Conservation (phyloP, 2,329 filamentous ascomycete genomes). For the Cytospora piceicola region DNA sequence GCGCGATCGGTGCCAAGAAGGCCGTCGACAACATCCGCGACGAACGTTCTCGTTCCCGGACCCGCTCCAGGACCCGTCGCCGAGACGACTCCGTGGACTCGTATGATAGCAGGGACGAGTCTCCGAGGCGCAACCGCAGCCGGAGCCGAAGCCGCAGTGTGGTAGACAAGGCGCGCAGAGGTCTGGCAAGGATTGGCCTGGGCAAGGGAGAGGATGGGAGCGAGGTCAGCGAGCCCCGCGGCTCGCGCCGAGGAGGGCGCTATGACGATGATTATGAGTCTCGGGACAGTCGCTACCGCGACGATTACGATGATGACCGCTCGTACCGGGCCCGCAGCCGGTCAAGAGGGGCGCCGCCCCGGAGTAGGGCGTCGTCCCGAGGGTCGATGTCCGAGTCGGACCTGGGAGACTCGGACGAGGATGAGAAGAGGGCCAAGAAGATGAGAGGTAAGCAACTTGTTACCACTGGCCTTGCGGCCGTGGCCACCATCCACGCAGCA, state of each 20-base stretch:
- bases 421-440: conserved; percentile 57
- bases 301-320: conserved; percentile 54
- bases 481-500: conserved; percentile 64
- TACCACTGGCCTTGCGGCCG: conserved; percentile 59
- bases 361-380: conserved; percentile 41
- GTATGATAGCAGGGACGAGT: conserved; percentile 48
- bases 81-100: conserved; percentile 53
- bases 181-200: conserved; percentile 64
- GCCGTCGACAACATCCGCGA: conserved; percentile 46
- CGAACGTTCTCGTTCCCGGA: conserved; percentile 57
- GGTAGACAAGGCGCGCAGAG: conserved; percentile 64
- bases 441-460: conserved; percentile 67
- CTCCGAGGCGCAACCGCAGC: conserved; percentile 55
- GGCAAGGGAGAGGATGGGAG: conserved; percentile 49
- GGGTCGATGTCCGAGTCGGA: conserved; percentile 58
- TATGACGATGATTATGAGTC: conserved; percentile 50
- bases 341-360: conserved; percentile 42
- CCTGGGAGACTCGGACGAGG: conserved; percentile 61
- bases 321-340: conserved; percentile 46
- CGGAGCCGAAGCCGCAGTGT: conserved; percentile 69
- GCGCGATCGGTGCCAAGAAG: conserved; percentile 66
- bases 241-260: conserved; percentile 36
- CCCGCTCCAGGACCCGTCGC: conserved; percentile 34
- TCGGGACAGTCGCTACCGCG: conserved; percentile 41
- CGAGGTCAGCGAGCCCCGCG: conserved; percentile 33